These are phyloP conservation scores for Chlorella vulgaris DNA, from an alignment of 139 green algal species.

Conservation along the genomic window DNA sequence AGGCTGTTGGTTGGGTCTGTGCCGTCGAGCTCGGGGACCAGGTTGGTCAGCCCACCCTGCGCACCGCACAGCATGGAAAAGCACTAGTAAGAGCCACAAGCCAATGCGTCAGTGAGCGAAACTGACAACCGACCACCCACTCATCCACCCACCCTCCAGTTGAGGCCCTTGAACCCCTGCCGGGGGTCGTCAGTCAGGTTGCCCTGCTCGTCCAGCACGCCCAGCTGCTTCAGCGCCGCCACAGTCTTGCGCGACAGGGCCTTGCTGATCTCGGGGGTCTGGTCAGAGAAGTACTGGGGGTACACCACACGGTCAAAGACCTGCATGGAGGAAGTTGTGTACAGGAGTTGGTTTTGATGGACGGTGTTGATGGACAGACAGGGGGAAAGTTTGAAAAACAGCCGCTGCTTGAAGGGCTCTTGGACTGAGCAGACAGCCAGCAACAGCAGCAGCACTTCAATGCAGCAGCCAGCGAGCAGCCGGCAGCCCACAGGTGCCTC, in stretches of 20 bases:
- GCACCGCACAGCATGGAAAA: no score
- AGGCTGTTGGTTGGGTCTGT: neutral
- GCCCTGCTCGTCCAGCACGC: conserved; percentile 5
- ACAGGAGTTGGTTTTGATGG: neutral
- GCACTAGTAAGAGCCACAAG: neutral
- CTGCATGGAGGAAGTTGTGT: neutral
- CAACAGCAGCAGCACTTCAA: no score
- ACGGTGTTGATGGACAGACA: no score
- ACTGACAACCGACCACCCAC: neutral
- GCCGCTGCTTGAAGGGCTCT: no score
- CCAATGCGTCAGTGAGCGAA: no score
- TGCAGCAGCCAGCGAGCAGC: neutral
- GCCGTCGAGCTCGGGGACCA: neutral
- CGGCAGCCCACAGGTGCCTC: neutral
- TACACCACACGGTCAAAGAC: neutral
- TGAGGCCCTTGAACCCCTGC: neutral
- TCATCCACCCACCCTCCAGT: conserved; percentile 4
- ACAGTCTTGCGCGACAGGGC: neutral
- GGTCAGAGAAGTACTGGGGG: conserved; percentile 6
- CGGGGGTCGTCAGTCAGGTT: neutral
- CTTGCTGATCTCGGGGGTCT: neutral
- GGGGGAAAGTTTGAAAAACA: no score
- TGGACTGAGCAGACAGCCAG: no score
- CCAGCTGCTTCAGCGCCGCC: conserved; percentile 6
- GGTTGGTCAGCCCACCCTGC: neutral